Evolutionary conservation across 768 basidiomycete species (phyloP).

Genomic region (Phaffia australis): DNA sequence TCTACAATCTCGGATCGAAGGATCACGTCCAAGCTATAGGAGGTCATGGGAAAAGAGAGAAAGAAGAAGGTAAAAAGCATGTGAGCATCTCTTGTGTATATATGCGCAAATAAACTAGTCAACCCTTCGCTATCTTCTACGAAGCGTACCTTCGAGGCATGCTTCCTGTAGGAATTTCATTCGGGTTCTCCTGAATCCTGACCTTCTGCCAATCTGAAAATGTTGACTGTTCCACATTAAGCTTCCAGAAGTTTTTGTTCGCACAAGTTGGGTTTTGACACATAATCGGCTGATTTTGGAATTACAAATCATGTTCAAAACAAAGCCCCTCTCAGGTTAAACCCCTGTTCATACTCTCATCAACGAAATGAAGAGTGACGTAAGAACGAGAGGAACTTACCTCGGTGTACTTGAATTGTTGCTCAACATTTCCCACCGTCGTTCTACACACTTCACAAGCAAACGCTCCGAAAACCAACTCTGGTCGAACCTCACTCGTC

Average conservation of each 20-base stretch:
- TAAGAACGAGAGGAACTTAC: conserved; percentile 40
- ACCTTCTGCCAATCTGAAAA: conserved; percentile 99
- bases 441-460: conserved; percentile 81
- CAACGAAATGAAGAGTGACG: background rate
- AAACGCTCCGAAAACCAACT: conserved; percentile 85
- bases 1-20: conserved; percentile 92
- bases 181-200: conserved; percentile 95
- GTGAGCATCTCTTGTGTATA: background rate
- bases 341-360: background rate
- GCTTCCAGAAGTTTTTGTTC: conserved; percentile 79
- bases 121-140: background rate
- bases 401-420: conserved; percentile 99
- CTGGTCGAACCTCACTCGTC: conserved; percentile 93
- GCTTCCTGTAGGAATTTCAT: conserved; percentile 94
- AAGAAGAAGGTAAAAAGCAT: background rate
- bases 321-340: background rate
- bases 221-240: conserved; percentile 89
- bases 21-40: conserved; percentile 74
- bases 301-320: background rate
- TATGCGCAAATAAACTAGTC: background rate
- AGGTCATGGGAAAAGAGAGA: background rate
- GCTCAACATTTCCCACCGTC: conserved; percentile 82
- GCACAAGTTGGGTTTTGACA: conserved; percentile 93
- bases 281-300: conserved; percentile 58
- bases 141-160: conserved; percentile 65